Evolutionary conservation across 2,329 filamentous ascomycete genomes (phyloP).

Genomic region (Gnomoniopsis sp.): DNA sequence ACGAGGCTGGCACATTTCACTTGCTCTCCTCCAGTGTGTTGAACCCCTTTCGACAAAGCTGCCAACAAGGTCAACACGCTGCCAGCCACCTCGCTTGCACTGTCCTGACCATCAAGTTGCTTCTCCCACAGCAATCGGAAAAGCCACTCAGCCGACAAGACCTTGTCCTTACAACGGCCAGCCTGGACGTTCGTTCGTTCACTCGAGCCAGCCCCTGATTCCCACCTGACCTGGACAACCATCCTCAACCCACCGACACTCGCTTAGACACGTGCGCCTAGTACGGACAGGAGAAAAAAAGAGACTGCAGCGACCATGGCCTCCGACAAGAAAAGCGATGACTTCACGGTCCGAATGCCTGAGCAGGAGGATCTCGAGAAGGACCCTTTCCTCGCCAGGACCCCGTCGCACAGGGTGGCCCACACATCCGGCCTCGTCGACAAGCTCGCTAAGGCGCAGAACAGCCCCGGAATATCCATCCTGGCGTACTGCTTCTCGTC

Average conservation of each 20-base stretch:
- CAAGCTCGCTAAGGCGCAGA: conserved; percentile 54
- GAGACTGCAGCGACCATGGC: conserved; percentile 53
- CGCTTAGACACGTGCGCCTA: background rate
- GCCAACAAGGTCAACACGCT: background rate
- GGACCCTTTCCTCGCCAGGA: conserved; percentile 46
- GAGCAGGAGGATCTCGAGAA: conserved; percentile 50
- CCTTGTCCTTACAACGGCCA: no score
- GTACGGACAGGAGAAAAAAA: background rate
- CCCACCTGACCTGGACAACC: background rate
- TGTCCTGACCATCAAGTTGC: no score
- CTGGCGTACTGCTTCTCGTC: conserved; percentile 89
- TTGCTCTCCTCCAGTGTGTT: background rate
- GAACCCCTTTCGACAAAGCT: background rate
- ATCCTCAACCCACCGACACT: background rate
- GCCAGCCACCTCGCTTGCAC: no score
- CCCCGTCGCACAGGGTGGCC: conserved; percentile 34
- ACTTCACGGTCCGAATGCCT: conserved; percentile 69
- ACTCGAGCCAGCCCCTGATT: background rate
- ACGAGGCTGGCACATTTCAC: background rate
- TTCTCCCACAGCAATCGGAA: background rate
- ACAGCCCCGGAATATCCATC: conserved; percentile 78
- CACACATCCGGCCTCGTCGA: conserved; percentile 32
- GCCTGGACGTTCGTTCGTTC: no score
- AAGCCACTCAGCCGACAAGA: background rate
- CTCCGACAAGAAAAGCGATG: conserved; percentile 82